These are phyloP conservation scores for Candida sojae DNA, from an alignment of 1,139 yeast species.

Conservation along the genomic window DNA sequence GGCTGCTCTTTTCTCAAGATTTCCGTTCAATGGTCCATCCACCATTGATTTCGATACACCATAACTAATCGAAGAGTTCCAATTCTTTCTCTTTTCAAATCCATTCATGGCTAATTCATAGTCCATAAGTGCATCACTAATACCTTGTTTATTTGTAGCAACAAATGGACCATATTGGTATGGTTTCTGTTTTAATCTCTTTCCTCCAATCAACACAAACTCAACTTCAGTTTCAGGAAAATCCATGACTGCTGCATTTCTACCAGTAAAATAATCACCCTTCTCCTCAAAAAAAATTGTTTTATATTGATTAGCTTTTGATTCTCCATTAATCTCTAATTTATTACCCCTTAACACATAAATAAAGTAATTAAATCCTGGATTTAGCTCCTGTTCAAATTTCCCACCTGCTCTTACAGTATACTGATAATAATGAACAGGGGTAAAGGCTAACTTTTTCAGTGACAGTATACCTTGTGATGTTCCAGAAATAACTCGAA, in stretches of 20 bases:
- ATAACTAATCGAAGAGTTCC: too few species aligned
- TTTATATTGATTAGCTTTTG: slow-evolving; percentile 45
- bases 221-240: slow-evolving; percentile 31
- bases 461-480: slow-evolving; percentile 74
- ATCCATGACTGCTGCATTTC: slow-evolving; percentile 64
- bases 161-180: slow-evolving; percentile 93
- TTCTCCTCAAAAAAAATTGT: slow-evolving; percentile 67
- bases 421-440: slow-evolving; percentile 74
- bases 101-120: slow-evolving; percentile 72
- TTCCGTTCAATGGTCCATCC: too few species aligned
- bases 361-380: slow-evolving; percentile 69
- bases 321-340: slow-evolving; percentile 46
- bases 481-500: slow-evolving; percentile 77
- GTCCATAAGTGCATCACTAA: slow-evolving; percentile 55
- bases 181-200: slow-evolving; percentile 71
- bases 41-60: too few species aligned
- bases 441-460: slow-evolving; percentile 83
- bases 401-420: slow-evolving; percentile 68
- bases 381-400: slow-evolving; percentile 63
- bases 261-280: slow-evolving; percentile 57
- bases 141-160: slow-evolving; percentile 30
- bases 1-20: slow-evolving; percentile 32
- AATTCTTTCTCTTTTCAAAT: slow-evolving; percentile 64
- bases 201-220: slow-evolving; percentile 76
- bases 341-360: slow-evolving; percentile 66